A percentile compares a stretch with the other conserved stretches of the same genome.
phyloP scores from a whole-genome alignment of 306 rosid genomes.

The Parietaria judaica region DNA sequence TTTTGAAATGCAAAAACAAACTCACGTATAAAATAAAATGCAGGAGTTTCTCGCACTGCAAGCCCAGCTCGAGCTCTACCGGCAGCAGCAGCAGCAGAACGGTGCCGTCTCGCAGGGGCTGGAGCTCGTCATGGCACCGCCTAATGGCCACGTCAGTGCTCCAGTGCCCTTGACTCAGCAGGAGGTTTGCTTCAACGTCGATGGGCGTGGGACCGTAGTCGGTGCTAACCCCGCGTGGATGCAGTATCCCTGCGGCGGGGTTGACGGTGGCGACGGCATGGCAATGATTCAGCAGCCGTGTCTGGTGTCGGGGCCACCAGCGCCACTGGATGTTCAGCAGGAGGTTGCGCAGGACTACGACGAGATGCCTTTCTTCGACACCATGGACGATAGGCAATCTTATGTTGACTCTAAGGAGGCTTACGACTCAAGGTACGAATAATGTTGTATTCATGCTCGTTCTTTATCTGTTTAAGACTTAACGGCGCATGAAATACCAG shows the following conservation, averaged over 20 bases:
- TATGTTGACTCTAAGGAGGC: conserved; percentile 62
- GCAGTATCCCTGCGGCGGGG: conserved; percentile 21
- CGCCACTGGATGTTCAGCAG: conserved; percentile 32
- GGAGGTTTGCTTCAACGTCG: background rate
- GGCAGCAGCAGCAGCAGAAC: conserved; percentile 35
- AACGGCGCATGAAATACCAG: no score
- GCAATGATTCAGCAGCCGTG: conserved; percentile 27
- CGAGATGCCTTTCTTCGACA: conserved; percentile 54
- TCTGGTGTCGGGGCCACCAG: conserved; percentile 6
- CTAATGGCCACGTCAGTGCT: conserved; percentile 10
- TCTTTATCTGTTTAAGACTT: no score
- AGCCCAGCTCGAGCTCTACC: conserved; percentile 41
- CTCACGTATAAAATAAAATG: background rate
- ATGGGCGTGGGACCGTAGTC: background rate
- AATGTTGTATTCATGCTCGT: no score
- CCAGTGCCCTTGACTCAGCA: background rate
- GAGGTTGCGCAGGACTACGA: conserved; percentile 47
- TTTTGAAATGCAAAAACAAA: no score
- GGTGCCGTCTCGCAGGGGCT: conserved; percentile 13
- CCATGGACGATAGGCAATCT: conserved; percentile 65
- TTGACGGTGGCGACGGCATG: conserved; percentile 21
- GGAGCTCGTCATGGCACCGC: conserved; percentile 52
- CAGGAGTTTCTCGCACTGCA: conserved; percentile 54
- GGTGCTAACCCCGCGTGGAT: conserved; percentile 35
- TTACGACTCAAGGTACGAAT: conserved; percentile 54